phyloP scores from a whole-genome alignment of 2,329 filamentous ascomycete genomes.

The Diaporthe sp. region DNA sequence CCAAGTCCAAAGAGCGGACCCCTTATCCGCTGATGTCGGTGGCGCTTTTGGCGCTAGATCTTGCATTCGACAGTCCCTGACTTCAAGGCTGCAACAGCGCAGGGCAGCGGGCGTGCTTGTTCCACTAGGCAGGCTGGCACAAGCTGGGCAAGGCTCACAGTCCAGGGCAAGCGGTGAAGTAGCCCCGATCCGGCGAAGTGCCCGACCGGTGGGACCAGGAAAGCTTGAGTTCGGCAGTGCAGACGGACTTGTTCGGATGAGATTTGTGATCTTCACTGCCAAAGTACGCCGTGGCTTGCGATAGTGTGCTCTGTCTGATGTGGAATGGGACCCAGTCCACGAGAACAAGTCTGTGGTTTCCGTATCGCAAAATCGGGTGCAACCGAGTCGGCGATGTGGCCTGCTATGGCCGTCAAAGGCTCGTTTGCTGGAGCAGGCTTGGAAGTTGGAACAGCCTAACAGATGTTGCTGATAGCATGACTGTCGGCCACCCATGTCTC shows the following conservation, averaged over 20 bases:
- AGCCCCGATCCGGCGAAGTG: constrained; percentile 14
- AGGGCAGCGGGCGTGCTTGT: background rate
- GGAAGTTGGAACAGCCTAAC: background rate
- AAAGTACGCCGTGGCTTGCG: background rate
- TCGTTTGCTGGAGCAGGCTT: background rate
- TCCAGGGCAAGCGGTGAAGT: constrained; percentile 18
- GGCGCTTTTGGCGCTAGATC: constrained; percentile 30
- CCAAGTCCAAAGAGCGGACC: background rate
- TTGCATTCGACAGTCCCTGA: background rate
- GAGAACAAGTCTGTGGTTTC: background rate
- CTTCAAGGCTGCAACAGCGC: constrained; percentile 17
- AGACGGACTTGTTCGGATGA: constrained; percentile 16
- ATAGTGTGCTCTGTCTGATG: background rate
- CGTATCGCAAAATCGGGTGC: background rate
- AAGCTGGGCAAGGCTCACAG: too few species aligned
- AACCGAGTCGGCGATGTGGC: background rate
- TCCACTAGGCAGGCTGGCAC: too few species aligned
- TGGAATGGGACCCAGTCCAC: background rate
- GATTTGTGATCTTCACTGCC: constrained; percentile 1
- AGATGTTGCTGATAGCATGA: constrained; percentile 9
- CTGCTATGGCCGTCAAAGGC: background rate
- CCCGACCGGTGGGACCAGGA: constrained; percentile 21
- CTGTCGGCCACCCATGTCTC: constrained; percentile 9
- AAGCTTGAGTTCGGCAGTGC: constrained; percentile 29
- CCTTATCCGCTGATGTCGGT: constrained; percentile 30